These are phyloP conservation scores for Cyberlindnera sargentensis DNA, from an alignment of 805 yeast species.

Conservation along the genomic window DNA sequence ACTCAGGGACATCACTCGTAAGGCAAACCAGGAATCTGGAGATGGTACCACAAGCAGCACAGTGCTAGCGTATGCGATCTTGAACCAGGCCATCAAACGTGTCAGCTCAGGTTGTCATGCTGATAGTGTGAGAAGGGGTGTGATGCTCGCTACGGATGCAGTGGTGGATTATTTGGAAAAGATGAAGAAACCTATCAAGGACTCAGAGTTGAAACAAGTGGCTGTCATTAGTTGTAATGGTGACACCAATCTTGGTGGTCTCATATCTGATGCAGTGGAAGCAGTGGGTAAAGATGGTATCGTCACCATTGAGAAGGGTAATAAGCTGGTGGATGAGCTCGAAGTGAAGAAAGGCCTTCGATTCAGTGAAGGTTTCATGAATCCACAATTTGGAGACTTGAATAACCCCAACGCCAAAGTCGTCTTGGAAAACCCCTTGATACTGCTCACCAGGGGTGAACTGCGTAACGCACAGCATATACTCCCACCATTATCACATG, in stretches of 20 bases:
- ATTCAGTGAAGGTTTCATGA: constrained; percentile 94
- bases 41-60: constrained; percentile 99
- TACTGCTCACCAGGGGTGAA: constrained; percentile 43
- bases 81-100: constrained; percentile 90
- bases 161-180: constrained; percentile 77
- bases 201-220: constrained; percentile 94
- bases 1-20: constrained; percentile 93
- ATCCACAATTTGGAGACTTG: constrained; percentile 77
- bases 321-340: constrained; percentile 91
- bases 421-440: constrained; percentile 91
- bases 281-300: constrained; percentile 99
- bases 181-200: constrained; percentile 89
- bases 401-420: constrained; percentile 89
- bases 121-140: constrained; percentile 95
- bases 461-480: constrained; percentile 36
- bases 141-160: constrained; percentile 94
- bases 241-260: constrained; percentile 82
- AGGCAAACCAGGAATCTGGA: constrained; percentile 96
- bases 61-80: constrained; percentile 89
- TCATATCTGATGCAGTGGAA: constrained; percentile 94
- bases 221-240: constrained; percentile 98
- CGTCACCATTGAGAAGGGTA: constrained; percentile 95
- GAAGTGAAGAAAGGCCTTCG: constrained; percentile 98
- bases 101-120: constrained; percentile 99
- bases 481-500: constrained; percentile 85